Conservation (phyloP, 345 rosid species). For the Salix arbutifolia region DNA sequence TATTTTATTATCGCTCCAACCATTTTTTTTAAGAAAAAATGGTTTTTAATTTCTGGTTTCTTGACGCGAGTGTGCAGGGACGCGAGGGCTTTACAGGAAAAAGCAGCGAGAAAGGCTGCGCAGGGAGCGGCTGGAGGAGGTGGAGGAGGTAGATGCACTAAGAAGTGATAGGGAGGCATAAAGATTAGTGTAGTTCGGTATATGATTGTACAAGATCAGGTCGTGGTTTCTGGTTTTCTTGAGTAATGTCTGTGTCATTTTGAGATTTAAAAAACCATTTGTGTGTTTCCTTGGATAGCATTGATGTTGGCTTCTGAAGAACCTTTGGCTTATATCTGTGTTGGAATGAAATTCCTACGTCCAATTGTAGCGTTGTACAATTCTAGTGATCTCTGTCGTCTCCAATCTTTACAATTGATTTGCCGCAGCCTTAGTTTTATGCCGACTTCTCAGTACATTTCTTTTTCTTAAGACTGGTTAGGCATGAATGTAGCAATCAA, state of each 20-base stretch:
- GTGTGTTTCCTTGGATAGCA: neutral
- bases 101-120: conserved; percentile 38
- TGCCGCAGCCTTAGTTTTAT: no score
- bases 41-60: neutral
- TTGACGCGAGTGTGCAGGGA: conserved; percentile 19
- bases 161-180: conserved; percentile 7
- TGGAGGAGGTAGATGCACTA: conserved; percentile 4
- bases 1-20: no score
- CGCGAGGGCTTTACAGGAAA: conserved; percentile 47
- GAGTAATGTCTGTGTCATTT: neutral
- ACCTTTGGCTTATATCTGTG: conserved; percentile 12
- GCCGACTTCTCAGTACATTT: neutral
- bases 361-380: neutral
- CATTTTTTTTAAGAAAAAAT: neutral
- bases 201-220: conserved; percentile 6
- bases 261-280: neutral
- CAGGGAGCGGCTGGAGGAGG: conserved; percentile 18
- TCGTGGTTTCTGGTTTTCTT: conserved; percentile 8
- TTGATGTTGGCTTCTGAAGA: conserved; percentile 19
- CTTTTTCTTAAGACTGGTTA: no score
- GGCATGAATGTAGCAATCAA: no score
- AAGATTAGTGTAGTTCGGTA: neutral
- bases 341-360: conserved; percentile 3
- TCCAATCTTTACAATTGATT: neutral
- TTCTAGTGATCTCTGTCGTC: neutral